Evolutionary conservation across 192 early-diverging fungal species (phyloP).

Genomic region (Entomortierella beljakovae): DNA sequence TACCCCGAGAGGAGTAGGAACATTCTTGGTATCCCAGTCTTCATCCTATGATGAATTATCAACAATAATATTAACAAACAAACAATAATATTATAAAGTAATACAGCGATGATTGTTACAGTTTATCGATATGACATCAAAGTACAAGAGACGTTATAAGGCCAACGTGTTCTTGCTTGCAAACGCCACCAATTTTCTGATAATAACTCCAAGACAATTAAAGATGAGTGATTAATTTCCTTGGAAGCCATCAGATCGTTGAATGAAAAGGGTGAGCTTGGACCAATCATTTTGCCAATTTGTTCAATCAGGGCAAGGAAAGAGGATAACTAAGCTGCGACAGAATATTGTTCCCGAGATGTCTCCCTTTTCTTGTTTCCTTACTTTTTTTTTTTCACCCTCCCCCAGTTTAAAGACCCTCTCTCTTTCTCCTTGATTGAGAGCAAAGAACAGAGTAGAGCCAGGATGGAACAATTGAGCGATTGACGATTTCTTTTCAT

Average conservation of each 20-base stretch:
- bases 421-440: neutral
- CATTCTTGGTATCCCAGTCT: constrained; percentile 8
- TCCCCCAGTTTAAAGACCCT: neutral
- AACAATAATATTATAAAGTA: neutral
- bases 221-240: no score
- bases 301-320: neutral
- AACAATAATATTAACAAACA: neutral
- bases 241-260: no score
- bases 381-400: no score
- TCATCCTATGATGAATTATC: neutral
- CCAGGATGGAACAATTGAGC: neutral
- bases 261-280: no score
- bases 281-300: neutral
- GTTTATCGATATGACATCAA: constrained; percentile 5
- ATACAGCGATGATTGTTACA: neutral
- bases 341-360: no score
- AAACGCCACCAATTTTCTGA: no score
- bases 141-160: constrained; percentile 29
- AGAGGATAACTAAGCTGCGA: no score
- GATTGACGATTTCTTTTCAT: neutral
- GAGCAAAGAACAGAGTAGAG: constrained; percentile 1
- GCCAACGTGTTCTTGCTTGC: no score
- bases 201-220: no score
- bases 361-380: neutral
- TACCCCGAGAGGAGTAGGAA: constrained; percentile 27